Base-by-base conservation (phyloP, 208 protist species). In the Angomonas ambiguus region DNA sequence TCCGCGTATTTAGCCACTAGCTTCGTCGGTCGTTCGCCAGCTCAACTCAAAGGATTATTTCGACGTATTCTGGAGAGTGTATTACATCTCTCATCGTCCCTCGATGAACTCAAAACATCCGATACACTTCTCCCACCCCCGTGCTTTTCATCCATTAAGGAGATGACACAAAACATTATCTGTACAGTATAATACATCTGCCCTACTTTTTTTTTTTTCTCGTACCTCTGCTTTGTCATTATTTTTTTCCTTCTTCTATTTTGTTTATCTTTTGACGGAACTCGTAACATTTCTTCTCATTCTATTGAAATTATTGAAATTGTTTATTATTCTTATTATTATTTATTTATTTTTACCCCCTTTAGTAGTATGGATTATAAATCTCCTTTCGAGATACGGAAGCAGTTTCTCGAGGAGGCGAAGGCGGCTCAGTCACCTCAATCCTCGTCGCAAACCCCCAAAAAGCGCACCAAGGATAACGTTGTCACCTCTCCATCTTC, bases 341-440 rank as follows among this genome's bases (percentile, higher is more conserved):
- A 28, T 51, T 70, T 66, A 45, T 2, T 34, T 38, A 56, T 27
- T 38, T 5, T 62, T 27, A 57, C 65, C 35, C 55, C 63, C 34
- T 70, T 18, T 2, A 35, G 57, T 24, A 62, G 31, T 45, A 91
- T 92, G 85, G 80, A 96, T 57, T 96, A 93, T 41, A 79, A 87
- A n/a, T 96, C 91, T 8, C 70, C 84, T 1, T 92, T 93, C 68
- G 91, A 96, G 78, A 67, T 96, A 65, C 80, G 83, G 22, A 78
- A 85, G 72, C 85, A 92, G 56, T 59, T 91, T 32, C 51, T 91
- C 31, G 91, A 94, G 62, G 80, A 88, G 60, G 38, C 68, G 10
- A 78, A 73, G 31, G 69, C 72, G 1, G 68, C 75, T 10, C 11
- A 59, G 13, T 59, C 53, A 20, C 53, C 53, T 31, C 27, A 35